Evolutionary conservation across 768 basidiomycete species (phyloP).

Genomic region (Cystofilobasidium bisporidii): DNA sequence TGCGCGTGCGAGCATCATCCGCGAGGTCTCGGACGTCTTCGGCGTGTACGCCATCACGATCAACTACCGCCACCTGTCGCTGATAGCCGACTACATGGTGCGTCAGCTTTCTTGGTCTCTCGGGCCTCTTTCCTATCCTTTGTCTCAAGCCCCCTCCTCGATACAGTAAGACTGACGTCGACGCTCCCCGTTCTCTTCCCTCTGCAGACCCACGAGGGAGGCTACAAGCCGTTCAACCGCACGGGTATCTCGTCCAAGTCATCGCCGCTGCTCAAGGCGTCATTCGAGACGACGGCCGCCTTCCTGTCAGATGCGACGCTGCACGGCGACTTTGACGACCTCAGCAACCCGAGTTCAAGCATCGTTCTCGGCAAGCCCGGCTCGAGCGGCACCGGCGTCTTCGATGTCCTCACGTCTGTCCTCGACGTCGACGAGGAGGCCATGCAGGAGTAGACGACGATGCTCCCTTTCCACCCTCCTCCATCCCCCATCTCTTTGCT

Average conservation of each 20-base stretch:
- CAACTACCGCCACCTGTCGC: conserved; percentile 77
- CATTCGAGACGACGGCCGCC: conserved; percentile 87
- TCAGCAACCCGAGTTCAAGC: conserved; percentile 52
- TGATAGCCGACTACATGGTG: conserved; percentile 99
- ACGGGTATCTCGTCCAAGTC: conserved; percentile 85
- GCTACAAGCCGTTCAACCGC: conserved; percentile 96
- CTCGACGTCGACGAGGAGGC: conserved; percentile 6
- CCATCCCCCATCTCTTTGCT: background rate
- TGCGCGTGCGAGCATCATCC: conserved; percentile 79
- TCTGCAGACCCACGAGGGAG: conserved; percentile 85
- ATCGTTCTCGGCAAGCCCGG: conserved; percentile 83
- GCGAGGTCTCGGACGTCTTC: conserved; percentile 85
- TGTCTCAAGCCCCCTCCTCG: too few relatives aligned
- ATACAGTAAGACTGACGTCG: too few relatives aligned
- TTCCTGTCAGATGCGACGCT: conserved; percentile 92
- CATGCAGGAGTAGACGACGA: background rate
- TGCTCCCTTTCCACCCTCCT: background rate
- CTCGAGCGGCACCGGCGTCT: conserved; percentile 86
- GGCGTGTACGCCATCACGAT: conserved; percentile 92
- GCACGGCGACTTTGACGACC: conserved; percentile 88
- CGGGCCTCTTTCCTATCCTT: background rate
- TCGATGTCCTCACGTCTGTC: conserved; percentile 46
- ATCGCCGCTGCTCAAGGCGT: conserved; percentile 93
- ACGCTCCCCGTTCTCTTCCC: conserved; percentile 8
- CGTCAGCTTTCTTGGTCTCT: conserved; percentile 33